Conservation (phyloP, 352 stramenopile genomes). For the Bremia lactucae region DNA sequence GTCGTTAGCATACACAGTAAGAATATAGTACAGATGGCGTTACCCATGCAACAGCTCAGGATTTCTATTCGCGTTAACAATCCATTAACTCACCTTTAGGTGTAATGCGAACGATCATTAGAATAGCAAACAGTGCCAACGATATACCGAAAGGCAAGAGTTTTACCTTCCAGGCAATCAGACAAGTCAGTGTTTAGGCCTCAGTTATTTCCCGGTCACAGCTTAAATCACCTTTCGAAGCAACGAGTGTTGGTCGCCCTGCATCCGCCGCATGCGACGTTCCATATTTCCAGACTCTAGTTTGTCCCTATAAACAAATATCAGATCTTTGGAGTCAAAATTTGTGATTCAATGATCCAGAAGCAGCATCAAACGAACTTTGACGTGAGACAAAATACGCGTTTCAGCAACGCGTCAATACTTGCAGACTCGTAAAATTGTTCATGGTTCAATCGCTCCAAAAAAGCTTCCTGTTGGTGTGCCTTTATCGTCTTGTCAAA, state of each 20-base stretch:
- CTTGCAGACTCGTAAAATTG: constrained; percentile 76
- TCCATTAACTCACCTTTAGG: constrained; percentile 39
- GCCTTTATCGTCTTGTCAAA: constrained; percentile 87
- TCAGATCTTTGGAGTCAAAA: not conserved
- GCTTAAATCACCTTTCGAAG: constrained; percentile 50
- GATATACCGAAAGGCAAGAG: constrained; percentile 64
- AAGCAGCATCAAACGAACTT: constrained; percentile 30
- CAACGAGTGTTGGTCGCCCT: constrained; percentile 74
- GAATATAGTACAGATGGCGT: no score
- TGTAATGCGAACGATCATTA: constrained; percentile 64
- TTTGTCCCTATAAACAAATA: constrained; percentile 49
- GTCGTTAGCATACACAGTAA: not conserved
- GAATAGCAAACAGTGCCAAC: constrained; percentile 55
- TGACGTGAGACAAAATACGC: constrained; percentile 69
- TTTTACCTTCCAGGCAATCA: constrained; percentile 46
- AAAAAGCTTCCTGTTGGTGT: constrained; percentile 58
- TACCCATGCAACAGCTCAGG: no score
- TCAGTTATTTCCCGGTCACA: constrained; percentile 2
- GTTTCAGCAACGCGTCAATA: constrained; percentile 66
- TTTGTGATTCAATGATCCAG: no score
- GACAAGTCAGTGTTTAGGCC: not conserved
- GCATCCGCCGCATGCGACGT: constrained; percentile 65
- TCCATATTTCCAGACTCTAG: constrained; percentile 85
- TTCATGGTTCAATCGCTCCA: constrained; percentile 68
- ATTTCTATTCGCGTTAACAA: not conserved